Evolutionary conservation across 2,329 filamentous ascomycete genomes (phyloP).

Genomic region (Aaosphaeria pasadenensis): DNA sequence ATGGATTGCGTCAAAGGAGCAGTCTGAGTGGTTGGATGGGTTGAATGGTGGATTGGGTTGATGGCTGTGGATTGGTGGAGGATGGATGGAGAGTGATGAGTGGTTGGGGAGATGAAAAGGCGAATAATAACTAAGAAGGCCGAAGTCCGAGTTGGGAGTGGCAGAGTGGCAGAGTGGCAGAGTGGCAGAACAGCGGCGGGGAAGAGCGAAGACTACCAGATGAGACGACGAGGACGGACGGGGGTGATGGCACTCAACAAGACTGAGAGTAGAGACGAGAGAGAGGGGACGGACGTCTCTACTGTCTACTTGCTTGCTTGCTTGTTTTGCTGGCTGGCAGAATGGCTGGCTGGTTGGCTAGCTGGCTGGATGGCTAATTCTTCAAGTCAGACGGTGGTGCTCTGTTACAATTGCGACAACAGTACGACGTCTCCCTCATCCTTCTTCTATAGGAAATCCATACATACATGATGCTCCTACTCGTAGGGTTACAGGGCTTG

Average conservation of each 20-base stretch:
- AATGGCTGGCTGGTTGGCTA: neutral
- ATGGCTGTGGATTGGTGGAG: no score
- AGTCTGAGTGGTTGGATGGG: slow-evolving; percentile 26
- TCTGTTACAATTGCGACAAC: no score
- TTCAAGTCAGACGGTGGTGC: neutral
- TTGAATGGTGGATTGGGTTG: neutral
- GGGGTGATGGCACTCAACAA: neutral
- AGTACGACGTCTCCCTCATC: no score
- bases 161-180: no score
- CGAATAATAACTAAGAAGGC: no score
- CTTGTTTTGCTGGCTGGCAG: no score
- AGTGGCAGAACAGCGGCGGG: slow-evolving; percentile 9
- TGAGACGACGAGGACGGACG: neutral
- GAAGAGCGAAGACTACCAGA: slow-evolving; percentile 19
- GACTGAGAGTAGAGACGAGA: no score
- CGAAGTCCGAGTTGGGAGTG: no score
- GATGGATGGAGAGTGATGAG: neutral
- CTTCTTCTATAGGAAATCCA: no score
- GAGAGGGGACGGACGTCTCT: no score
- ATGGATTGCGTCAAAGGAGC: slow-evolving; percentile 30
- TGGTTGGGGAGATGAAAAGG: no score
- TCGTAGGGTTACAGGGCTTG: slow-evolving; percentile 2
- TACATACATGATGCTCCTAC: no score
- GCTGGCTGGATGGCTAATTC: neutral
- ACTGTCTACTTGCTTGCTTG: neutral